Base-by-base conservation (phyloP, 371 early-diverging fungal species). In the Mortierella sp. region DNA sequence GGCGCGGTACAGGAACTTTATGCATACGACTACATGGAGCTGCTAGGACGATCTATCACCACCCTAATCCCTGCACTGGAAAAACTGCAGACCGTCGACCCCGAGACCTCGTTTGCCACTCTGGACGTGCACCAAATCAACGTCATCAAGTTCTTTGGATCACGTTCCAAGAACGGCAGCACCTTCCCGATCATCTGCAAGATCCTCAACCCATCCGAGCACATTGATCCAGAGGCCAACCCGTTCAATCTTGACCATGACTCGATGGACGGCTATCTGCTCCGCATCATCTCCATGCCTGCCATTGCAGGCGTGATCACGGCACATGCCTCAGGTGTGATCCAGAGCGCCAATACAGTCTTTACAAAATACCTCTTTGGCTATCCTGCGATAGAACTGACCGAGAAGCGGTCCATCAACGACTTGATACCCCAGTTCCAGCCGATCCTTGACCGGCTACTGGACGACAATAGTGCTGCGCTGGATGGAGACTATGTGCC, bases 331-430 rank as follows among this genome's bases (percentile, higher is more conserved):
- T 75, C 83, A 37, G 90, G 91, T 9, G 70, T 81, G 50, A 88
- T 91, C 58, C 88, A 88, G 52, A 85, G 88, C 16, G 88, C 89
- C 76, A 90, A 90, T 72, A 81, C 88, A 26, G 88, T 84, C 9
- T 90, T 92, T 80, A 85, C 86, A 25, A 86, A 88, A 77, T 92
- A 89, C 65, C 81, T 92, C 50, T 91, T 92, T 82, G 91, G 91
- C 45, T 84, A 84, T 67, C 81, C 86, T 0, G 84, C 87, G 25
- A 82, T 84, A 45, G 89, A 88, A 43, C 70, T 91, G 37, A 82
- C 85, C 4, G 81, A 83, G 48, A 83, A 75, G 18, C 68, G 71
- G 60, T 77, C 79, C 12, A 88, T 92, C 68, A 83, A 84, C 11
- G 84, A 86, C 28, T 60, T 92, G 64, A 70, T 92, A 60, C 92